Base-by-base conservation (phyloP, 441 rosid species). In the Aleurites moluccanus region DNA sequence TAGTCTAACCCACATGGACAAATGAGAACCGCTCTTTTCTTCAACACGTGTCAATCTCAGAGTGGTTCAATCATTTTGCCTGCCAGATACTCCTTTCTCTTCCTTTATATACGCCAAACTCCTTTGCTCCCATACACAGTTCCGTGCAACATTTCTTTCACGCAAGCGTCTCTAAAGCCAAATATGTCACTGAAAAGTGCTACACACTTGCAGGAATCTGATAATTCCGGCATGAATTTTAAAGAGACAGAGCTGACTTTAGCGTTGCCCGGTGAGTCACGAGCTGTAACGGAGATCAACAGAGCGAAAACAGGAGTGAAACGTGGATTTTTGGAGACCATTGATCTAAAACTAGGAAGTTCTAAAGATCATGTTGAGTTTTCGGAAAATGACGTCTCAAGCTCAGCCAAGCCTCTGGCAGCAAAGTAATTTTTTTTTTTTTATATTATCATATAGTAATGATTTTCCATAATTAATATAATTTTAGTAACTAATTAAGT, bases 171-270 rank as follows among this genome's bases (percentile, higher is more conserved):
- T 52, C 61, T 2, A 4, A 60, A 10, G 6, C 14, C 44, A 4
- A 67, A 70, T 61, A 79, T 76, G 84, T 75, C 72, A 23, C 63
- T 72, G 67, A 84, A 77, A 60, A 78, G 49, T 25, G 72, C 20
- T 16, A 73, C 25, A 28, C 38, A 16, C 10, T 63, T 61, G 78
- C 85, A 76, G 76, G 86, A 81, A 71, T 74, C 69, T 28, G 73
- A 72, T 20, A 23, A 52, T 27, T 38, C 44, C 3, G 73, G 10
- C 20, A 77, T 85, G 85, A 83, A 78, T 66, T 72, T 87, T 40
- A 79, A 79, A 72, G 90, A 84, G 69, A 87, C 88, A 3, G 87
- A 83, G 70, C 73, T 88, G 75, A 83, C 88, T 21, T 77, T 88
- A 16, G 85, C 87, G 21, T 38, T 85, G 53, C 92, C 92, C 1